Conservation (phyloP, 345 rosid species). For the Euphorbia lathyris region DNA sequence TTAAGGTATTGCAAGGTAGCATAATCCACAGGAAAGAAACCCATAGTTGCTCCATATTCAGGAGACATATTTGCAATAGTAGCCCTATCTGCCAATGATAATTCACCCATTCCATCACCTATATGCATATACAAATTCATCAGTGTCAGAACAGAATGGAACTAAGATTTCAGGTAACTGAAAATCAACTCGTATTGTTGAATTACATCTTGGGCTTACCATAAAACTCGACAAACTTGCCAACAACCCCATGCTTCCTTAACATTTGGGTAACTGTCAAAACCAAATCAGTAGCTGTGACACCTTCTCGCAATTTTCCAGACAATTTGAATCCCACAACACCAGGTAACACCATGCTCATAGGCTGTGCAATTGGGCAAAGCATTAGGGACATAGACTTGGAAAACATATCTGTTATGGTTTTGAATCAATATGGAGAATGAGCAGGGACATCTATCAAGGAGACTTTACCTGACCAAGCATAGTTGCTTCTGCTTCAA, state of each 20-base stretch:
- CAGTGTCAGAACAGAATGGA: not conserved
- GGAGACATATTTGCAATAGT: slow-evolving; percentile 37
- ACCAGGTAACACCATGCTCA: slow-evolving; percentile 97
- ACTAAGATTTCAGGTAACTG: not conserved
- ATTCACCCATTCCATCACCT: slow-evolving; percentile 30
- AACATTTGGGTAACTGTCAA: slow-evolving; percentile 81
- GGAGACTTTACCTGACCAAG: slow-evolving; percentile 44
- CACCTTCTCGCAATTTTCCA: slow-evolving; percentile 63
- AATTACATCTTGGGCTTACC: slow-evolving; percentile 16
- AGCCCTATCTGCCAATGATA: slow-evolving; percentile 34
- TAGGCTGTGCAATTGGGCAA: slow-evolving; percentile 47
- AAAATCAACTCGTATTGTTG: not conserved
- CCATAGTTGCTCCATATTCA: slow-evolving; percentile 38
- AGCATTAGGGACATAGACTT: slow-evolving; percentile 18
- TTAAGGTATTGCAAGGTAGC: slow-evolving; percentile 31
- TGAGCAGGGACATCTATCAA: not conserved
- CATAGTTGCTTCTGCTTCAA: slow-evolving; percentile 90
- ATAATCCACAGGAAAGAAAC: slow-evolving; percentile 36
- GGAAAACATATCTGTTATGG: no score
- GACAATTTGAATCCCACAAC: slow-evolving; percentile 79
- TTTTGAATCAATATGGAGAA: no score
- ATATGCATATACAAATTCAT: not conserved
- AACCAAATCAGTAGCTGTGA: slow-evolving; percentile 93
- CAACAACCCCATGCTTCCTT: slow-evolving; percentile 68
- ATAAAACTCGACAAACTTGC: slow-evolving; percentile 36